Percentiles rank a stretch among this genome's conserved stretches.
These are phyloP conservation scores for Eucalyptus pauciflora DNA, from an alignment of 345 rosid species.

Conservation along the genomic window DNA sequence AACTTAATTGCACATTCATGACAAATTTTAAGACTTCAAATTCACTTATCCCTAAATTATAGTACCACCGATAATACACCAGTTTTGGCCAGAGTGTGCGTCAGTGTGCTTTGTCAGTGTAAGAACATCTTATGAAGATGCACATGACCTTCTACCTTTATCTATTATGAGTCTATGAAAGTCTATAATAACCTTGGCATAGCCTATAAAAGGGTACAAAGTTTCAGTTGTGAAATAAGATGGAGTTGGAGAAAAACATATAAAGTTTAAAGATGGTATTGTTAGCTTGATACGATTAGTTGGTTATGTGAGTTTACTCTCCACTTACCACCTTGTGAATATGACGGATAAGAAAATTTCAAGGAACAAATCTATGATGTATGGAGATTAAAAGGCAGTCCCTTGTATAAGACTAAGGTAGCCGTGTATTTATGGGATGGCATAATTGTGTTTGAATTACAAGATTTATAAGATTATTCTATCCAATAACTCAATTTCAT, in stretches of 20 bases:
- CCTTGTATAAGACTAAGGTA: background rate
- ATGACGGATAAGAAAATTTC: background rate
- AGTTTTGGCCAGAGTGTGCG: background rate
- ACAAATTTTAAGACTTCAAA: fast-evolving
- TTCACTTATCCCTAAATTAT: too few relatives aligned
- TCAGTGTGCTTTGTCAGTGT: too few relatives aligned
- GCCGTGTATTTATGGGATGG: background rate
- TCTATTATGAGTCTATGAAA: background rate
- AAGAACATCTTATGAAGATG: background rate
- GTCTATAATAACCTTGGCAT: background rate
- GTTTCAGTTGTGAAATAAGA: background rate
- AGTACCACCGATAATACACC: too few relatives aligned
- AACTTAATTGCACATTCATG: too few relatives aligned
- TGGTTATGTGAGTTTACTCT: background rate
- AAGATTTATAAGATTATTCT: background rate
- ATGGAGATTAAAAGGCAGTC: background rate
- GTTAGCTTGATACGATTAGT: background rate
- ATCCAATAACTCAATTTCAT: background rate
- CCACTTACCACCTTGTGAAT: background rate
- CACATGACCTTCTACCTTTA: background rate
- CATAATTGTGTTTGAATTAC: background rate
- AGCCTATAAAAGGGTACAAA: background rate
- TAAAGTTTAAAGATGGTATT: background rate
- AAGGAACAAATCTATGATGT: background rate
- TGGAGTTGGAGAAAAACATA: background rate